Evolutionary conservation across 78 protist genomes (phyloP).

Genomic region (Isochrysis galbana): DNA sequence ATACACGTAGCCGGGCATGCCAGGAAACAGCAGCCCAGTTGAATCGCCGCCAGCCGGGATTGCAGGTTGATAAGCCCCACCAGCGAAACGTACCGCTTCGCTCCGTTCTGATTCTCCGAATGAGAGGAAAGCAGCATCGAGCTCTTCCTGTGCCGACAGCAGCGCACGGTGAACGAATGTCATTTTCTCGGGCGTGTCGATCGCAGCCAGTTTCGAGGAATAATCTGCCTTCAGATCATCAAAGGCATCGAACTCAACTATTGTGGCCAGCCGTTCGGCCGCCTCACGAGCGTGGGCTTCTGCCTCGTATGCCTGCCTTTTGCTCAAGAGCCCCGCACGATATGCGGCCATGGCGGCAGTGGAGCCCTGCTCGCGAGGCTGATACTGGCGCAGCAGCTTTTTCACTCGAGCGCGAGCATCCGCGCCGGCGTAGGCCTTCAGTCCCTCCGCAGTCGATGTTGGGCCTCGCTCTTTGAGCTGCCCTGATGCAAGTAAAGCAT

Average conservation of each 20-base stretch:
- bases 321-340: no score
- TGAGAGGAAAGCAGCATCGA: neutral
- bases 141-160: neutral
- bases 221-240: neutral
- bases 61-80: no score
- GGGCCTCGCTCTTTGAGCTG: no score
- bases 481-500: neutral
- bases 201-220: neutral
- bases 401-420: neutral
- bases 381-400: neutral
- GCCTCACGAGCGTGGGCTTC: neutral
- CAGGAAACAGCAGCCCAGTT: no score
- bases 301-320: neutral
- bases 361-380: neutral
- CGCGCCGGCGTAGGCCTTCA: neutral
- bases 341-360: neutral
- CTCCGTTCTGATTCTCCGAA: neutral
- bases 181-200: neutral
- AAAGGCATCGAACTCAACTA: neutral
- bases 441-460: no score
- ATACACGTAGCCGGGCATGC: no score
- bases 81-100: neutral
- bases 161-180: neutral
- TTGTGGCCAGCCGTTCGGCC: neutral
- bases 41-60: no score